Conservation (phyloP, 257 asterid species). For the Phtheirospermum japonicum region DNA sequence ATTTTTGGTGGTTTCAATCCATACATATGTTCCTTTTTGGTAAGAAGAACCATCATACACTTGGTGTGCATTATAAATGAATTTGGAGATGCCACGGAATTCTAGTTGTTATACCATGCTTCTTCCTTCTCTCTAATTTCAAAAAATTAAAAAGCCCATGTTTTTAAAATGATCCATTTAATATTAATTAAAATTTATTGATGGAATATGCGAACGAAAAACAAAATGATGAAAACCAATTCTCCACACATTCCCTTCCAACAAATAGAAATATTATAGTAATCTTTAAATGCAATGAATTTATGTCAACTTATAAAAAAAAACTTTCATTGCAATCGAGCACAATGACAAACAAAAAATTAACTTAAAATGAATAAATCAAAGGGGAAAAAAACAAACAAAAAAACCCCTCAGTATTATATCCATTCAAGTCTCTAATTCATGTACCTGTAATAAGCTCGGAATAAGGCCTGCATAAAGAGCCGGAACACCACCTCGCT, state of each 20-base stretch:
- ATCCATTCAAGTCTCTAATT: neutral
- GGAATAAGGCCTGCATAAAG: slow-evolving; percentile 93
- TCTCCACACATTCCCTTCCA: slow-evolving; percentile 10
- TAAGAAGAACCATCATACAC: neutral
- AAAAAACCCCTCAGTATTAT: too few species aligned
- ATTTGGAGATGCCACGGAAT: neutral
- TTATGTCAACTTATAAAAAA: neutral
- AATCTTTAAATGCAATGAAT: neutral
- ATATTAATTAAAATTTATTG: neutral
- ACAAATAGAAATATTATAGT: neutral
- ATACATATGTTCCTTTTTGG: neutral
- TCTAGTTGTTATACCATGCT: neutral
- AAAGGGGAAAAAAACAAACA: neutral
- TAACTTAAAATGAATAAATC: too few species aligned
- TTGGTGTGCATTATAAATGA: neutral
- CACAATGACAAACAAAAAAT: too few species aligned
- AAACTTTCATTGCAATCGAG: neutral
- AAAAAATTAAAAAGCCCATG: neutral
- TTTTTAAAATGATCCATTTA: neutral
- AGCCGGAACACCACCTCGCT: slow-evolving; percentile 85
- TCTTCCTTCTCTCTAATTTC: neutral
- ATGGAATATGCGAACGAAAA: slow-evolving; percentile 1
- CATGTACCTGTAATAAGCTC: slow-evolving; percentile 86
- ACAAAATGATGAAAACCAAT: neutral
- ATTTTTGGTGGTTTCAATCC: too few species aligned